Evolutionary conservation across 2,329 filamentous ascomycete species (phyloP).

Genomic region (Orbilia javanica): DNA sequence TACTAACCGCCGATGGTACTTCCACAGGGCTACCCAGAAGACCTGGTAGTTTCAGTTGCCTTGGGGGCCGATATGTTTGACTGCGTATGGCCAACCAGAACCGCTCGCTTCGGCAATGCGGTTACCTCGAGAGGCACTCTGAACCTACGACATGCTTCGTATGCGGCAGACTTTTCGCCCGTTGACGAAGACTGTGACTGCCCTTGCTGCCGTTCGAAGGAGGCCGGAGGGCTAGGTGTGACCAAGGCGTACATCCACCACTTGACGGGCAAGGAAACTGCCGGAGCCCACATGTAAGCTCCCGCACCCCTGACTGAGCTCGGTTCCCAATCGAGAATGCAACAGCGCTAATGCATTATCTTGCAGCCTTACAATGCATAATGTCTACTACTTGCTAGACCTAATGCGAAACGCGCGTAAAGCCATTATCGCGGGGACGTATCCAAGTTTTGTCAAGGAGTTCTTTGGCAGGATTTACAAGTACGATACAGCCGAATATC

Average conservation of each 20-base stretch:
- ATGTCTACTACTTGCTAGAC: constrained; percentile 89
- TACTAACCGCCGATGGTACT: constrained; percentile 6
- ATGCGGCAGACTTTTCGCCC: constrained; percentile 82
- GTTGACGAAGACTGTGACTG: constrained; percentile 87
- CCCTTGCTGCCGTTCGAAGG: constrained; percentile 76
- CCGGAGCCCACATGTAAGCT: constrained; percentile 76
- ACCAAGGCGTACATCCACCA: constrained; percentile 93
- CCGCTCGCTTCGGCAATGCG: constrained; percentile 94
- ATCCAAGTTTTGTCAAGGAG: constrained; percentile 79
- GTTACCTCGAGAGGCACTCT: constrained; percentile 84
- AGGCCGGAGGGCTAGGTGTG: constrained; percentile 77
- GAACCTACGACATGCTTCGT: constrained; percentile 82
- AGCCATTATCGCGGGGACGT: constrained; percentile 83
- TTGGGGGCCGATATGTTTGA: constrained; percentile 99
- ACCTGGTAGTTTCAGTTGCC: constrained; percentile 91
- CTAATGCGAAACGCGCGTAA: constrained; percentile 82
- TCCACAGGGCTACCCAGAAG: constrained; percentile 93
- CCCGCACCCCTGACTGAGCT: neutral
- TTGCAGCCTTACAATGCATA: constrained; percentile 90
- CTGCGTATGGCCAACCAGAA: constrained; percentile 97
- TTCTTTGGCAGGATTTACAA: constrained; percentile 84
- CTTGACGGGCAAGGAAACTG: constrained; percentile 92
- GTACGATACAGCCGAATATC: constrained; percentile 75
- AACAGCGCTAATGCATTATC: constrained; percentile 1
- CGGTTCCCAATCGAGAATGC: neutral